Evolutionary conservation across 2,329 filamentous ascomycete genomes (phyloP).

Genomic region (Aspergillus sp.): DNA sequence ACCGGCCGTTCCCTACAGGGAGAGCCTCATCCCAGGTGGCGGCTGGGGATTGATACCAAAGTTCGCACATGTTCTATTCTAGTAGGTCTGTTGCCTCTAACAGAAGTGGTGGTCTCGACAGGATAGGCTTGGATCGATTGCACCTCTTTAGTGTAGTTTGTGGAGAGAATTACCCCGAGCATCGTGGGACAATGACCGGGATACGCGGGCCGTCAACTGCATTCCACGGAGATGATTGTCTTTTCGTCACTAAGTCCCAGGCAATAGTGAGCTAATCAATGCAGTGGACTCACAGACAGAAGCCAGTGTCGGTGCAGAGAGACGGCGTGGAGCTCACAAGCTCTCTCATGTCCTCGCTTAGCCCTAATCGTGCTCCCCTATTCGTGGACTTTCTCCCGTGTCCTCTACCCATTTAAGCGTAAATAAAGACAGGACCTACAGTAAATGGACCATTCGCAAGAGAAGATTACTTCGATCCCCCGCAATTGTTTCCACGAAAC

Average conservation of each 20-base stretch:
- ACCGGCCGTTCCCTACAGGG: conserved; percentile 50
- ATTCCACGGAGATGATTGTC: not conserved
- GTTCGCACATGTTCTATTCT: conserved; percentile 18
- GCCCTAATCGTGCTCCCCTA: not conserved
- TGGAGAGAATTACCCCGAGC: no score
- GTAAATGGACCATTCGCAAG: not conserved
- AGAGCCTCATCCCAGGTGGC: conserved; percentile 40
- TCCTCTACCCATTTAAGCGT: not conserved
- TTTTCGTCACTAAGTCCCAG: not conserved
- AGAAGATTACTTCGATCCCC: no score
- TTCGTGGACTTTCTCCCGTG: not conserved
- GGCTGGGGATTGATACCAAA: conserved; percentile 30
- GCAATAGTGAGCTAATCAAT: not conserved
- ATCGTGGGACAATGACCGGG: not conserved
- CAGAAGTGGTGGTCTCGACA: not conserved
- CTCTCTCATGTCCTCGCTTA: not conserved
- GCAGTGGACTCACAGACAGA: no score
- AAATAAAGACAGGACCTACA: not conserved
- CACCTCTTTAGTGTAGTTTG: not conserved
- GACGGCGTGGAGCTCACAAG: no score
- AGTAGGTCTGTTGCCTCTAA: not conserved
- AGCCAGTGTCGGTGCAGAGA: no score
- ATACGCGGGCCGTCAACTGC: not conserved
- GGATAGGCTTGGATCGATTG: not conserved
- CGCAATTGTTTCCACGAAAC: no score